phyloP scores from a whole-genome alignment of 495 filamentous ascomycete genomes.

The Achaetomiella virescens region DNA sequence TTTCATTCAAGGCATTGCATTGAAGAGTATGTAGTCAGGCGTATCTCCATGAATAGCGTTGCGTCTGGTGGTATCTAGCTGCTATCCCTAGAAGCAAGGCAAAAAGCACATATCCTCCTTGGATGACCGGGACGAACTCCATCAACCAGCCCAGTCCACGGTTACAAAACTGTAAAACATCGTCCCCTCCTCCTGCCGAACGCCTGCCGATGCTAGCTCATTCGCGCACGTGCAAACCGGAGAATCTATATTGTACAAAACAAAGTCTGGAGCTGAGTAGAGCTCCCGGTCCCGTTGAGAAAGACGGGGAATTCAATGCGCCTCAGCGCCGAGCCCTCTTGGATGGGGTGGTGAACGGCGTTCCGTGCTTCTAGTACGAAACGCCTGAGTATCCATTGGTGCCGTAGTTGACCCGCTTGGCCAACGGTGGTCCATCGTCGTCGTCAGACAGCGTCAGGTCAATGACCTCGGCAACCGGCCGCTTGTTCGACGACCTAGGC shows the following conservation, averaged over 20 bases:
- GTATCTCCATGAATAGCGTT: not conserved
- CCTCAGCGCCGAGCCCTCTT: not conserved
- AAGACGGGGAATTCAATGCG: not conserved
- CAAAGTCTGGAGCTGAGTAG: not conserved
- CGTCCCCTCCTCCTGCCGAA: too few species aligned
- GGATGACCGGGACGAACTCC: too few species aligned
- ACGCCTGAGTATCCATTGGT: conserved; percentile 1
- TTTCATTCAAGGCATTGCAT: not conserved
- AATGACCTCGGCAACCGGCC: conserved; percentile 59
- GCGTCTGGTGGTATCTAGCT: too few species aligned
- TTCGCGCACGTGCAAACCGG: not conserved
- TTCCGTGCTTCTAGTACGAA: conserved; percentile 4
- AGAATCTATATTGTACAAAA: not conserved
- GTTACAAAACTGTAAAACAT: too few species aligned
- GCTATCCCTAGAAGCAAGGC: too few species aligned
- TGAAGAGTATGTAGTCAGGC: not conserved
- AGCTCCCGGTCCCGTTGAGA: not conserved
- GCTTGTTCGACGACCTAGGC: conserved; percentile 51
- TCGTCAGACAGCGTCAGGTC: conserved; percentile 76
- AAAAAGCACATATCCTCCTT: too few species aligned
- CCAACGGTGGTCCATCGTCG: conserved; percentile 56
- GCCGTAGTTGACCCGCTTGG: conserved; percentile 48
- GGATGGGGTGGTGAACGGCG: too few species aligned
- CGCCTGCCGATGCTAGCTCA: too few species aligned
- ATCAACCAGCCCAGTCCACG: too few species aligned